Evolutionary conservation across 176 grass and related monocot genomes (phyloP).

Genomic region (Tillandsia fasciculata): DNA sequence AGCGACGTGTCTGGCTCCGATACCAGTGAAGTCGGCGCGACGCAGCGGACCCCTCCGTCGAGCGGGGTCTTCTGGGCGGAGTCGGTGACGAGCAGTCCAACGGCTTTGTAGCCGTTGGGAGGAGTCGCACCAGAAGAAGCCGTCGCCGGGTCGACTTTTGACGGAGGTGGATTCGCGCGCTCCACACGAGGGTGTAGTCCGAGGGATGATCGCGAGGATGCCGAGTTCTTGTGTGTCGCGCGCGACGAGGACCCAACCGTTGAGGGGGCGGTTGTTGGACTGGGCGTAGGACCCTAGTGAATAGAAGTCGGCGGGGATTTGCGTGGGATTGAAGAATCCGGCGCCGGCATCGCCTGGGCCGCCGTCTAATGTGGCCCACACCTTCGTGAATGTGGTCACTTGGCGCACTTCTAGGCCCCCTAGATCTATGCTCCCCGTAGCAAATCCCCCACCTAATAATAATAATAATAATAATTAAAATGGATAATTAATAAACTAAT

Average conservation of each 20-base stretch:
- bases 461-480: background rate
- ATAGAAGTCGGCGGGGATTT: slow-evolving; percentile 44
- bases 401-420: slow-evolving; percentile 46
- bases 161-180: slow-evolving; percentile 30
- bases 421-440: slow-evolving; percentile 43
- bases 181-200: slow-evolving; percentile 61
- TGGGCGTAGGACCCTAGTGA: slow-evolving; percentile 60
- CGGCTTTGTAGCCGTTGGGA: slow-evolving; percentile 23
- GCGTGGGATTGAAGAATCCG: slow-evolving; percentile 52
- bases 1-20: slow-evolving; percentile 44
- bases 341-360: slow-evolving; percentile 42
- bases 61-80: slow-evolving; percentile 36
- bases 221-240: slow-evolving; percentile 11
- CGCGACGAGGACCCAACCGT: slow-evolving; percentile 46
- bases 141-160: slow-evolving; percentile 29
- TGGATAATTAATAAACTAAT: no score
- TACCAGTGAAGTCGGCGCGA: slow-evolving; percentile 62
- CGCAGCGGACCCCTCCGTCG: slow-evolving; percentile 43
- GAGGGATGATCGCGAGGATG: slow-evolving; percentile 30
- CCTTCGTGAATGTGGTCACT: slow-evolving; percentile 46
- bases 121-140: slow-evolving; percentile 60
- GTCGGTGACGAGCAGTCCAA: slow-evolving; percentile 44
- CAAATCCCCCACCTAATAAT: slow-evolving; percentile 47
- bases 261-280: slow-evolving; percentile 55
- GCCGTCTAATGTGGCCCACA: slow-evolving; percentile 55